phyloP scores from a whole-genome alignment of 179 eudicot species.

The Camellia oleifera region DNA sequence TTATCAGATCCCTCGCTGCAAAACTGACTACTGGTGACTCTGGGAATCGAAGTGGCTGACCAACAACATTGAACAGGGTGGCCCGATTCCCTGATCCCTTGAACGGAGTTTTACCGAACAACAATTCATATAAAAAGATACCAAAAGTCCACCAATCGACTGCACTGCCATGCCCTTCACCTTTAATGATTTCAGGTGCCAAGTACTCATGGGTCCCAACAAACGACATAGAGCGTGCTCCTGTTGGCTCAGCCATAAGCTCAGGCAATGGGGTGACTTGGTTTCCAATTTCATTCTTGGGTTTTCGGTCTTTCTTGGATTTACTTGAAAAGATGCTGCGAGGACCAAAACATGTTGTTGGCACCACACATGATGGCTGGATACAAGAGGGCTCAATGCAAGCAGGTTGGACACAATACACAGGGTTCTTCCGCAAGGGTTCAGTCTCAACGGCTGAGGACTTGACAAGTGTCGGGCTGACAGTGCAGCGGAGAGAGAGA shows the following conservation, averaged over 20 bases:
- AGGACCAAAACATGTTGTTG: constrained; percentile 61
- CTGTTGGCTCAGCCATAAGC: constrained; percentile 77
- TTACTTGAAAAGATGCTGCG: constrained; percentile 57
- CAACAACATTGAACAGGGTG: constrained; percentile 74
- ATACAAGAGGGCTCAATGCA: constrained; percentile 79
- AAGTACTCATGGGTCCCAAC: constrained; percentile 81
- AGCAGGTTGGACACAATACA: constrained; percentile 55
- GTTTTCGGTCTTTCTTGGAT: constrained; percentile 61
- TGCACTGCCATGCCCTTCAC: constrained; percentile 86
- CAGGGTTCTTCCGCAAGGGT: constrained; percentile 47
- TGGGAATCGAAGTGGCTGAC: constrained; percentile 69
- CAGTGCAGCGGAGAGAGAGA: constrained; percentile 76
- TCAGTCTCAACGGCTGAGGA: constrained; percentile 45
- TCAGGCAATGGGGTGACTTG: constrained; percentile 80
- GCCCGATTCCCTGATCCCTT: constrained; percentile 76
- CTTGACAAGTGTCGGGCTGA: constrained; percentile 73
- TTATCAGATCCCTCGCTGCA: constrained; percentile 66
- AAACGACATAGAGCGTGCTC: constrained; percentile 78
- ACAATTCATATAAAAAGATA: constrained; percentile 64
- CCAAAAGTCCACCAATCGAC: constrained; percentile 96
- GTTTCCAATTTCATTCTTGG: constrained; percentile 55
- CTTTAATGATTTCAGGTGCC: constrained; percentile 81
- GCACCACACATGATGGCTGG: constrained; percentile 68
- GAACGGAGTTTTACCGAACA: constrained; percentile 76
- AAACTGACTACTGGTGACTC: constrained; percentile 71